Base-by-base conservation (phyloP, 1,284 basidiomycete species). In the Fistulina hepatica region DNA sequence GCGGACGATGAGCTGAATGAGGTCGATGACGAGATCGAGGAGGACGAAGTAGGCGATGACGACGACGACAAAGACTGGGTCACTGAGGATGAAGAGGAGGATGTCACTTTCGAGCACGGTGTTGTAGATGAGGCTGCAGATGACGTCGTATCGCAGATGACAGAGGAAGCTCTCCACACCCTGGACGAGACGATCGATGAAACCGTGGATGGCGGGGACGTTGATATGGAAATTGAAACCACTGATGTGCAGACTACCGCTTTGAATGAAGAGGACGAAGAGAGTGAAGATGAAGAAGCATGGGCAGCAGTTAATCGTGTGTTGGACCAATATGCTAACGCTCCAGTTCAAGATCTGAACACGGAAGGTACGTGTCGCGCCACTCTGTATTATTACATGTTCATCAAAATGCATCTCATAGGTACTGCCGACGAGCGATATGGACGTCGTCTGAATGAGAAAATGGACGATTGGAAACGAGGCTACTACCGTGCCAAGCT, bases 381-480 rank as follows among this genome's bases (percentile, higher is more conserved):
- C n/a, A n/a, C n/a, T n/a, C n/a, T n/a, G n/a, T n/a, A n/a, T n/a
- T n/a, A n/a, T n/a, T n/a, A n/a, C n/a, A n/a, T n/a, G n/a, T n/a
- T n/a, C n/a, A n/a, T n/a, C n/a, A n/a, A n/a, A n/a, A n/a, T n/a
- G n/a, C n/a, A n/a, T n/a, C n/a, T n/a, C n/a, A n/a, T n/a, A n/a
- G 78, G 73, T 4, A 81, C 78, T 35, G 84, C 86, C 51, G 88
- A 91, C 48, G 74, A 76, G 40, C 68, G 82, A 36, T 69, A 90
- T 51, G 81, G 90, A 53, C 58, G 69, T 49, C 76, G 73, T 28
- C 48, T 94, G 23, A 71, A 76, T 47, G 76, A 83, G 51, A 90
- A 86, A 63, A 88, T 98, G 80, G 76, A 79, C 33, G 79, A 85
- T 48, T 97, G 91, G 90, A 98, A 98, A 66, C 64, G 74, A 42